Percentiles rank a stretch among this genome's conserved stretches.
Evolutionary conservation across 2,329 filamentous ascomycete genomes (phyloP).

Genomic region (Penicillium sp.): DNA sequence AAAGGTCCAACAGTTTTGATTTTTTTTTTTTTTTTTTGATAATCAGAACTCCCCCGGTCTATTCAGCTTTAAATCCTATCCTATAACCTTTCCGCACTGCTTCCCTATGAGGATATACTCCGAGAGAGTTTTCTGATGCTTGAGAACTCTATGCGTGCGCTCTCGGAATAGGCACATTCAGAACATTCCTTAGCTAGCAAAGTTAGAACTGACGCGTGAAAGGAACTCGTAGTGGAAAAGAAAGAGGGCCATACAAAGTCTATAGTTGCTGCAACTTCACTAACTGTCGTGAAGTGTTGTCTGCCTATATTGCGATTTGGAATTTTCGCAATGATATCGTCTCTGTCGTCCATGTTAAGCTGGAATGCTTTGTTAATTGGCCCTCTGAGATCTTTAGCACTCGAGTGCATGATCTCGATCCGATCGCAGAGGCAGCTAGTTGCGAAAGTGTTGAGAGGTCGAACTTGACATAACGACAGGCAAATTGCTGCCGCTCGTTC

Average conservation of each 20-base stretch:
- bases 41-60: background rate
- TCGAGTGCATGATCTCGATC: background rate
- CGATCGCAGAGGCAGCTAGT: background rate
- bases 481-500: background rate
- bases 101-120: no score
- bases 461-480: background rate
- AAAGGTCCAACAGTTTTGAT: background rate
- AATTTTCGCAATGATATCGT: background rate
- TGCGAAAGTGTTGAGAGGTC: background rate
- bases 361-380: background rate
- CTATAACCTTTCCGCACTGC: no score
- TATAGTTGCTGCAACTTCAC: background rate
- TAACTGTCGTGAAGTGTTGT: background rate
- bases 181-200: no score
- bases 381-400: background rate
- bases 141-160: no score
- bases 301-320: background rate
- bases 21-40: no score
- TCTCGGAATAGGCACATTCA: no score
- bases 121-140: no score
- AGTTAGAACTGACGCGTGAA: no score
- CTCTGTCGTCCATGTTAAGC: background rate
- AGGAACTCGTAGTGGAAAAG: no score
- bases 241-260: background rate
- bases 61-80: background rate